Base-by-base conservation (phyloP, 345 rosid genomes). In the Eucalyptus grandis region DNA sequence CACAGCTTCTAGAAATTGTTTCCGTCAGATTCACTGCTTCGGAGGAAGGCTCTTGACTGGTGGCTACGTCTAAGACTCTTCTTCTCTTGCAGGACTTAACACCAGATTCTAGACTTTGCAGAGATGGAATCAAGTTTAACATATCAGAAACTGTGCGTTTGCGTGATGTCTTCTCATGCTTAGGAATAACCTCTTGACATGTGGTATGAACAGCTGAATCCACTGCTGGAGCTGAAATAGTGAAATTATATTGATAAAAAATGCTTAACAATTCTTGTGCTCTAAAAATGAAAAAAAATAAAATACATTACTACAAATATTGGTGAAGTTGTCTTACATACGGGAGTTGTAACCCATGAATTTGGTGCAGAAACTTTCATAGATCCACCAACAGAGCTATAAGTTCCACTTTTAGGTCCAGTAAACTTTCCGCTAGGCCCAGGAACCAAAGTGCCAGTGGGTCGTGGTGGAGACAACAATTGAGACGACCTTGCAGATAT, bases 121-220 rank as follows among this genome's bases (percentile, higher is more conserved):
- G 98, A 15, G 99, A 94, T 24, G 99, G 99, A 92, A 97, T 94
- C 91, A 93, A 94, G 91, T 91, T 93, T 91, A 98, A 90, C 92
- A 98, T 90, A 91, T 96, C 95, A 83, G 96, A 93, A 89, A 94
- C 93, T 22, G 94, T 94, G 72, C 96, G 96, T 90, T 97, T 98
- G 91, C 93, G 91, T 8, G 94, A 92, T 92, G 91, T 92, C 88
- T 92, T 93, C 86, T 94, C 95, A 89, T 86, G 92, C 88, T 92
- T 93, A 69, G 92, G 58, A 89, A 93, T 90, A 92, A 89, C 60
- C 83, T 94, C 94, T 92, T 91, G 93, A 91, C 92, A 91, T 88
- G 94, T 37, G 49, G 77, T 89, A 82, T 90, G 93, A 90, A 65
- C 77, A 87, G 92, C 89, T 90, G 67, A 49, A 88, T 95, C 96